Percentiles rank a stretch among this genome's conserved stretches.
phyloP scores from a whole-genome alignment of 23 red algal genomes.

The Chondrus crispus region DNA sequence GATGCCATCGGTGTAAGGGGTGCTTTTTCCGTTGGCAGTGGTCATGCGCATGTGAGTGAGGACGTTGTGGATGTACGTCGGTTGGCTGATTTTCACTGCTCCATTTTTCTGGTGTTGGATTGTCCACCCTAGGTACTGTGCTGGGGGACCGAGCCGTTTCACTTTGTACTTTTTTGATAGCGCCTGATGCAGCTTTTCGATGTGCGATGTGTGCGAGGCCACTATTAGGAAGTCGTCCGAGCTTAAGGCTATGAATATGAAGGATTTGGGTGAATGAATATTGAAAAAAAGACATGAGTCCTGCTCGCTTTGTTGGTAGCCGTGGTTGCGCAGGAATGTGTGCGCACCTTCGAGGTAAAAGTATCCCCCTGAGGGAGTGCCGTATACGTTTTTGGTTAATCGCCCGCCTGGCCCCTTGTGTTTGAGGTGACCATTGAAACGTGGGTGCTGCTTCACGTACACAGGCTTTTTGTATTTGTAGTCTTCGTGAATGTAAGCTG shows the following conservation, averaged over 20 bases:
- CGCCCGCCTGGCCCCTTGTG: not conserved
- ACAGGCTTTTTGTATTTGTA: not conserved
- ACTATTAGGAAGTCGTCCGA: conserved; percentile 10
- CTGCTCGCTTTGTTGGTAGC: not conserved
- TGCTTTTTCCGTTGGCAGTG: not conserved
- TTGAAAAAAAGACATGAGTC: not conserved
- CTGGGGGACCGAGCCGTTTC: not conserved
- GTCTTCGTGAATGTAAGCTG: not conserved
- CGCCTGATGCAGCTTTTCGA: not conserved
- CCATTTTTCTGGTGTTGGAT: not conserved
- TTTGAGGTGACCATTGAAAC: not conserved
- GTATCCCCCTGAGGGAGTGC: not conserved
- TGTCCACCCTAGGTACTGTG: not conserved
- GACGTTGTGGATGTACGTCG: not conserved
- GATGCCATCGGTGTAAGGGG: not conserved
- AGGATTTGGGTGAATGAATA: not conserved
- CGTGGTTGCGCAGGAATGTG: not conserved
- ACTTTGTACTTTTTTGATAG: not conserved
- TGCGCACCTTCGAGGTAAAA: not conserved
- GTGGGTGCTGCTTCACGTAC: not conserved
- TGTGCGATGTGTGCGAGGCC: not conserved
- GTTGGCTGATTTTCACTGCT: not conserved
- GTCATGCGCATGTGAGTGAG: not conserved
- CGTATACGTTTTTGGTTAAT: not conserved
- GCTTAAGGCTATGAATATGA: not conserved